These are phyloP conservation scores for Paramyrothecium sp. DNA, from an alignment of 2,329 filamentous ascomycete genomes.

Conservation along the genomic window DNA sequence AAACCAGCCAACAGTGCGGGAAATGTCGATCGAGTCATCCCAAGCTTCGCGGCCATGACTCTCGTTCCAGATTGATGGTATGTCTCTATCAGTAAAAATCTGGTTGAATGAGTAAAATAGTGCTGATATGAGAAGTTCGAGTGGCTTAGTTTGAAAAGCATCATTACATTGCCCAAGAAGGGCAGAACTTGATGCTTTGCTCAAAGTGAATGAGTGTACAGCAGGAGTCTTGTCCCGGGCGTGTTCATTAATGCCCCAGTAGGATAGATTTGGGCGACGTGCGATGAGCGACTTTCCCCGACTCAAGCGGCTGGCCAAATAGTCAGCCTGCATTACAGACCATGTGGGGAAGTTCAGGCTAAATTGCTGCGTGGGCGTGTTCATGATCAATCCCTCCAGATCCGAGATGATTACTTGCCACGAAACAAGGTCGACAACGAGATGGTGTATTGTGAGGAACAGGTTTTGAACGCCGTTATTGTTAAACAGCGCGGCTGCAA, in stretches of 20 bases:
- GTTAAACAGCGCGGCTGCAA: not conserved
- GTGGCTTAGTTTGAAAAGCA: constrained; percentile 21
- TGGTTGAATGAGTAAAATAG: constrained; percentile 18
- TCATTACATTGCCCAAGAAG: constrained; percentile 13
- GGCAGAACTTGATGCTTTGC: constrained; percentile 3
- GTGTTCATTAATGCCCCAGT: not conserved
- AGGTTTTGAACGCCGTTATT: not conserved
- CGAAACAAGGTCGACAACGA: constrained; percentile 1
- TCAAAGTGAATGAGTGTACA: not conserved
- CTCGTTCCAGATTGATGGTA: constrained; percentile 25
- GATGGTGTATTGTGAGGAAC: not conserved
- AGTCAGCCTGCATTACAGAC: constrained; percentile 9
- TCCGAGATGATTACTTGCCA: not conserved
- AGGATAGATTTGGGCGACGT: not conserved
- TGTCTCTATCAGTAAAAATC: constrained; percentile 20
- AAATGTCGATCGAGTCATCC: constrained; percentile 22
- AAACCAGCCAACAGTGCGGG: constrained; percentile 33
- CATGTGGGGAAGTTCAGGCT: constrained; percentile 34
- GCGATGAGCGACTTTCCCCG: not conserved
- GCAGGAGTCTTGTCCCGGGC: too few relatives aligned
- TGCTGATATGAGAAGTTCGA: constrained; percentile 27
- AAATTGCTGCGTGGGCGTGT: constrained; percentile 8
- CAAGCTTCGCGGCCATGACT: constrained; percentile 31
- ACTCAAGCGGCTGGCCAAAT: too few relatives aligned
- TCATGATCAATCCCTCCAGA: not conserved